Base-by-base conservation (phyloP, 2,329 filamentous ascomycete genomes). In the Arthrobotrys entomopaga region DNA sequence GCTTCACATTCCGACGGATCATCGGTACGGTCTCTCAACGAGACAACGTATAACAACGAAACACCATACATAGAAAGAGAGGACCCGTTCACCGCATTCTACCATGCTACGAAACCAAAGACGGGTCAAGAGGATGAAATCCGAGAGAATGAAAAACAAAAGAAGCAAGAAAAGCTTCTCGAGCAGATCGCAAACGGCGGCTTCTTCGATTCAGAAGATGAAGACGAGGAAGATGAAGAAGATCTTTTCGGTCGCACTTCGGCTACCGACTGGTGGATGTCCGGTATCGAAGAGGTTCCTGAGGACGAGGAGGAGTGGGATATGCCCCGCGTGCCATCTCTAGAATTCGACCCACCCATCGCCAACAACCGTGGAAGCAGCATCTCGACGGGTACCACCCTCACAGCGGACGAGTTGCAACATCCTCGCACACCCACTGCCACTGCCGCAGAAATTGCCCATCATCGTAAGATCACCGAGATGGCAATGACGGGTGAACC, bases 261-360 rank as follows among this genome's bases (percentile, higher is more conserved):
- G 15, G 42, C 61, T 11, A 49, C 49, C 13, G 61, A 73, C 20
- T 73, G 69, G 69, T 73, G 61, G 61, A 73, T 73, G 61, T 60
- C 54, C 13, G 69, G 56, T 15, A 61, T 66, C 8, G 67, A 73
- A 53, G 67, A 59, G n/a, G 20, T 56, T 24, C 58, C 58, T 11
- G 66, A 64, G 42, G 66, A 59, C 16, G 58, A 63, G 5, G 66
- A 71, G 15, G 66, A 71, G 0, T 65, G 69, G 61, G 50, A 65
- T 20, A 61, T 73, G 3, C 61, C 69, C 22, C 61, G 69, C 26
- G 69, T 73, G n/a, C 69, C 69, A n/a, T 73, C 69, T n/a, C 53
- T 73, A 6, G 69, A 73, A 46, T 73, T 72, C 16, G 65, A 70
- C 24, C 11, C 43, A 46, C 48, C 43, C 16, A 16, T 34, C 3